Base-by-base conservation (phyloP, 2,329 filamentous ascomycete species). In the Dothideomycetes sp. region DNA sequence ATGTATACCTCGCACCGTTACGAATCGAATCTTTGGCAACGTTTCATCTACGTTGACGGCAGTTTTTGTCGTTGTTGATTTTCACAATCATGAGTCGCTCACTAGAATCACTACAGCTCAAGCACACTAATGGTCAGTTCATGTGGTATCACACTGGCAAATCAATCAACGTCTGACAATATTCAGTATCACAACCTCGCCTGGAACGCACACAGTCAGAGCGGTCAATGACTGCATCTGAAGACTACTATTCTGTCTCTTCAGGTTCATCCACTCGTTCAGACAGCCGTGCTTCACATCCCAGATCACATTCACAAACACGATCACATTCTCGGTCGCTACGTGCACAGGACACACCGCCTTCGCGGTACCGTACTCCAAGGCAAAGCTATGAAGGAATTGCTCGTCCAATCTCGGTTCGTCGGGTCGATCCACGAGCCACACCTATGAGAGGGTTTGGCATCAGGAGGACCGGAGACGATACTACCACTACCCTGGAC, bases 241-340 rank as follows among this genome's bases (percentile, higher is more conserved):
- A 70, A 52, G 66, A 69, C 53, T 71, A 68, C 59, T 70, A 67
- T 56, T 69, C 65, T 44, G 54, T 68, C 41, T 64, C 64, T 17
- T 64, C 64, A 35, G 62, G 54, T 45, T 54, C 52, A 25, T 46
- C 47, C 15, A 25, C 30, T 25, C 40, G 40, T 8, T 42, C 40
- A 30, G 27, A 42, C 16, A 35, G 32, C 23, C 29, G 40, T 15
- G 25, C 24, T 24, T 34, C 31, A n/a, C 39, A 34, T 10, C 31
- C 39, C 34, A 22, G 24, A 35, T 33, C 40, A 45, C 47, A 49
- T 15, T 45, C 49, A 50, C 55, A 54, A 40, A 56, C 53, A 60
- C 53, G 47, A 52, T 47, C 49, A 48, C 51, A 37, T 41, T 47
- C 43, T 25, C 29, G 29, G 8, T 19, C 37, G 22, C 22, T 33